These are phyloP conservation scores for Colletotrichum musicola DNA, from an alignment of 2,329 filamentous ascomycete species.

Conservation along the genomic window DNA sequence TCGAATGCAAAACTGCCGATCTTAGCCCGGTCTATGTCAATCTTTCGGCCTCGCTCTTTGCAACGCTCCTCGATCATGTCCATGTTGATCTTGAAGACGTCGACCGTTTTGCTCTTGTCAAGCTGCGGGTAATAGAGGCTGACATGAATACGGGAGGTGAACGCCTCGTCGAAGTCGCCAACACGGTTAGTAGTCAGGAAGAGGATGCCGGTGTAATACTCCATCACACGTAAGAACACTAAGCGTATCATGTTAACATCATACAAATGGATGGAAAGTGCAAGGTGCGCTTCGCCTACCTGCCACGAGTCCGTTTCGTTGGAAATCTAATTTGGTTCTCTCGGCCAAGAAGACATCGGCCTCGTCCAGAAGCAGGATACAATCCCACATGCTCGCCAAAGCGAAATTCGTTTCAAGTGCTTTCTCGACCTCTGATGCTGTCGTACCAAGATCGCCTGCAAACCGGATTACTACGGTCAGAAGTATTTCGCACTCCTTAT, in stretches of 20 bases:
- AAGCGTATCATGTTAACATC: too few relatives aligned
- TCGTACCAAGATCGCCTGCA: too few relatives aligned
- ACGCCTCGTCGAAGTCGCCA: conserved; percentile 59
- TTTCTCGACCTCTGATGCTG: not conserved
- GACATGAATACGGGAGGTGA: conserved; percentile 63
- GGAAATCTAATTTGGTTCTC: conserved; percentile 62
- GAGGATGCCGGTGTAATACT: conserved; percentile 63
- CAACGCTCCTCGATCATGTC: conserved; percentile 44
- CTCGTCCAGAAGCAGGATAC: conserved; percentile 1
- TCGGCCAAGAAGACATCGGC: conserved; percentile 69
- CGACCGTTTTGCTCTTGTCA: conserved; percentile 53
- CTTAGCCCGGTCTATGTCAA: conserved; percentile 46
- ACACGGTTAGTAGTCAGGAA: conserved; percentile 66
- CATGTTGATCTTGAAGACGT: conserved; percentile 57
- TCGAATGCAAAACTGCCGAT: conserved; percentile 48
- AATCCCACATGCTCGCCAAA: conserved; percentile 35
- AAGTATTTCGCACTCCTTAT: too few relatives aligned
- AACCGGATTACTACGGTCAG: too few relatives aligned
- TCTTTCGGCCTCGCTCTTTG: conserved; percentile 47
- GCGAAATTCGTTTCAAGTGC: not conserved
- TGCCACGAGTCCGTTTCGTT: not conserved
- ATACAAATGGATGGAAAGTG: too few relatives aligned
- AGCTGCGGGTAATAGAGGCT: conserved; percentile 51
- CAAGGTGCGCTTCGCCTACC: too few relatives aligned
- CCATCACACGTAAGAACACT: conserved; percentile 61